phyloP scores from a whole-genome alignment of 2,329 filamentous ascomycete genomes.

The Sporothrix protearum region DNA sequence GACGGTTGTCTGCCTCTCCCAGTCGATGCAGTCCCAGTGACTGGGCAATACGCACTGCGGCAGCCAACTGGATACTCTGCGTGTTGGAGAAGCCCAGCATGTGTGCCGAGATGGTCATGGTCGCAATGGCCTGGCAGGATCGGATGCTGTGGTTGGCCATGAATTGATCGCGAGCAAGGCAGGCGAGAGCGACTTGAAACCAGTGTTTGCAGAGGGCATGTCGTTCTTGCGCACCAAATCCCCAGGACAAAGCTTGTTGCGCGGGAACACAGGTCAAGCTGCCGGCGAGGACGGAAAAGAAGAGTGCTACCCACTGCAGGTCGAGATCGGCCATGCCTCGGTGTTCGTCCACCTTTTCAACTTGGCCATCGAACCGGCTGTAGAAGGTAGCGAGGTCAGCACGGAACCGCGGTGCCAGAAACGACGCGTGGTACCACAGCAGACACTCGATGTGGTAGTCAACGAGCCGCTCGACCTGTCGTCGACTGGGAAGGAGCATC shows the following conservation, averaged over 20 bases:
- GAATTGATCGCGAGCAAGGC: slow-evolving; percentile 46
- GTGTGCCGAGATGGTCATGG: slow-evolving; percentile 48
- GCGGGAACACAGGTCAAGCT: slow-evolving; percentile 42
- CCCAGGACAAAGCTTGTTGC: slow-evolving; percentile 39
- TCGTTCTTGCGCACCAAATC: slow-evolving; percentile 42
- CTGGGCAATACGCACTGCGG: slow-evolving; percentile 46
- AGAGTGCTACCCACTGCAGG: slow-evolving; percentile 45
- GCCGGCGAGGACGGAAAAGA: slow-evolving; percentile 44
- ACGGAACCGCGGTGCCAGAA: slow-evolving; percentile 36
- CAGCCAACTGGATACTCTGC: slow-evolving; percentile 44
- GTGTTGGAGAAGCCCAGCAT: slow-evolving; percentile 47
- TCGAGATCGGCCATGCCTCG: slow-evolving; percentile 32
- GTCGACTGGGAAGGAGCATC: slow-evolving; percentile 28
- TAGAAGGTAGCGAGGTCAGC: slow-evolving; percentile 40
- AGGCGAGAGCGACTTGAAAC: slow-evolving; percentile 45
- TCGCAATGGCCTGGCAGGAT: slow-evolving; percentile 46
- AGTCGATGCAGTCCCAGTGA: slow-evolving; percentile 46
- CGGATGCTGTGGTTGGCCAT: slow-evolving; percentile 43
- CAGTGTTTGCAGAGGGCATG: slow-evolving; percentile 42
- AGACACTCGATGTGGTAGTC: slow-evolving; percentile 30
- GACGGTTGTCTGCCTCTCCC: background rate
- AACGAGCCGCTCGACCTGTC: slow-evolving; percentile 29
- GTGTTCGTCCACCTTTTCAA: slow-evolving; percentile 30
- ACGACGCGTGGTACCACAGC: slow-evolving; percentile 33
- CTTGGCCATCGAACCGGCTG: slow-evolving; percentile 34